Base-by-base conservation (phyloP, 495 filamentous ascomycete genomes). In the Aspergillus nanangensis region DNA sequence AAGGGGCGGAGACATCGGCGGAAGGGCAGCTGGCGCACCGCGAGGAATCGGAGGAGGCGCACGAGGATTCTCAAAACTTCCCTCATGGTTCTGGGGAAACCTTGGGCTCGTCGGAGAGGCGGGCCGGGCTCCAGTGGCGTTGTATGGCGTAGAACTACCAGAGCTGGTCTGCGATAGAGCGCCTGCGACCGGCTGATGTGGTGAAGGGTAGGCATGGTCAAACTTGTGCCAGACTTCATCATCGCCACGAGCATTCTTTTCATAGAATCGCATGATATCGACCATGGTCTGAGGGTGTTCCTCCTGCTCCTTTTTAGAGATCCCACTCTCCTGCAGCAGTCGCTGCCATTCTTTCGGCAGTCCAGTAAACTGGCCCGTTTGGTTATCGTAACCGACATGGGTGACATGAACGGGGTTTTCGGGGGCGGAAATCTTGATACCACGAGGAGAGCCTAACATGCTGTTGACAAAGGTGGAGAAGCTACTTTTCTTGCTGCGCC, bases 401-500 rank as follows among this genome's bases (percentile, higher is more conserved):
- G 94, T 98, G 43, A 98, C 86, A 63, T 98, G 93, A 21, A 97
- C 90, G 9, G 94, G 94, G 60, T 98, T 96, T 65, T 95, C 90
- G 33, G 93, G 93, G 8, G 88, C 84, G 5, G 93, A 97, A 50
- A 98, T 97, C 58, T 94, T 85, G 25, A 93, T 86, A 49, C 86
- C 86, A 52, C 90, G 86, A 32, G 87, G 93, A 20, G 88, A 92
- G 27, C 93, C 90, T 37, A 97, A 78, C 65, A 96, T 77, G 66
- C 86, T 92, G 57, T 83, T 95, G 79, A 98, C 84, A 60, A 97
- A 95, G 55, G 84, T 90, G 2, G 92, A 95, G 60, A 98, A 94
- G 44, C 89, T 89, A 38, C 86, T 85, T 72, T 95, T 97, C 75
- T 96, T 95, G 51, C 65, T 70, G 57, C 88, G 79, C 51, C 83